Base-by-base conservation (phyloP, 345 rosid genomes). In the Gossypium turneri region DNA sequence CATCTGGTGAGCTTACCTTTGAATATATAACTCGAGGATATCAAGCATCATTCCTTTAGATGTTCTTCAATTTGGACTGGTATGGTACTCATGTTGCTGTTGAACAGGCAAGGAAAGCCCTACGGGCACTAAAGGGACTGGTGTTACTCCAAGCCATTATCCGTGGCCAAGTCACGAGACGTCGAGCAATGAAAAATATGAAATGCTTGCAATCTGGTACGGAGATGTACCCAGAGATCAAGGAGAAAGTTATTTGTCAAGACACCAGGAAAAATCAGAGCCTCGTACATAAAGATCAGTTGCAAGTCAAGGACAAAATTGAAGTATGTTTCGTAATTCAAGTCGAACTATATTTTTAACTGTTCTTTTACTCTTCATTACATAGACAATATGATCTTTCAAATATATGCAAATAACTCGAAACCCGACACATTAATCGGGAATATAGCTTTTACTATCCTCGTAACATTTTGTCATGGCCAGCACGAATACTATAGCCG, bases 61-160 rank as follows among this genome's bases (percentile, higher is more conserved):
- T 53, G 57, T 15, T 75, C 19, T 24, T 75, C 72, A 43, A 7
- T 20, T 65, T 53, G 52, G 43, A 41, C 72, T 67, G 70, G 29
- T 20, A 47, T 50, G 50, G 61, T 45, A 29, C 51, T 70, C 56
- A 27, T 65, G 50, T 78, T 70, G 73, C 68, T 65, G 29, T 77
- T 41, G 70, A 63, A 76, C 82, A 94, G 98, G 98, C 97, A 0
- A 92, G 93, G 85, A 94, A 91, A 85, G 98, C 98, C 7, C 81
- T 92, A 70, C 79, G 94, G 16, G 98, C 97, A 34, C 73, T 92
- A 43, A 91, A 88, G 78, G 97, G 94, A 74, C 71, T 92, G 12
- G 97, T 91, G 80, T 88, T 80, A 86, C 92, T 94, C 50, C 98
- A 94, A 88, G 97, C 97, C 19, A 81, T 92, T 62, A 89, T 82